Percentiles rank a stretch among this genome's conserved stretches.
Evolutionary conservation across 371 early-diverging fungal species (phyloP).

Genomic region (Smittium culicis): DNA sequence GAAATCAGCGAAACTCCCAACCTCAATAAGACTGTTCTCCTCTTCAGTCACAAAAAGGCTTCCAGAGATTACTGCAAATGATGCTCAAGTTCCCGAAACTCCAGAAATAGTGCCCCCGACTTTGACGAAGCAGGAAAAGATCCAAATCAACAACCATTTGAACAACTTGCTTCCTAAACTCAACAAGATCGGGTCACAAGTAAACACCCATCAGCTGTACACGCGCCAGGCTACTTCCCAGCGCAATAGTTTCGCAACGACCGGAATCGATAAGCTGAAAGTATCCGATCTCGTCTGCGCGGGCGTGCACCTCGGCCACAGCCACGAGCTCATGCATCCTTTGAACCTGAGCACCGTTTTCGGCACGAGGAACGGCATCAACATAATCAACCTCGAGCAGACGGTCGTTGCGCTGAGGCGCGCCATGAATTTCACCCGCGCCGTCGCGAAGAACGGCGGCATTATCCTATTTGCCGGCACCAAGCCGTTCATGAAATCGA

Average conservation of each 20-base stretch:
- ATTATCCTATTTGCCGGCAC: slow-evolving; percentile 83
- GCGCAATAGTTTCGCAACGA: background rate
- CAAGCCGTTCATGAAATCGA: slow-evolving; percentile 42
- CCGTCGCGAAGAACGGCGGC: slow-evolving; percentile 66
- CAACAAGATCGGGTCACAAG: background rate
- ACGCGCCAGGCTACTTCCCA: background rate
- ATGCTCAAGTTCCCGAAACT: background rate
- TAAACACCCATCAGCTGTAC: background rate
- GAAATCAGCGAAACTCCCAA: background rate
- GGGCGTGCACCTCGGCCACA: slow-evolving; percentile 84
- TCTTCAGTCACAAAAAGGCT: background rate
- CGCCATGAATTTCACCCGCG: slow-evolving; percentile 57
- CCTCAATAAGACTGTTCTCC: background rate
- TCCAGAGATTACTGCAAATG: background rate
- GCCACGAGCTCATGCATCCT: slow-evolving; percentile 61
- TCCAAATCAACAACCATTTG: background rate
- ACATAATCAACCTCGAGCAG: slow-evolving; percentile 88
- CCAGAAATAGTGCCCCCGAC: background rate
- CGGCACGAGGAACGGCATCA: slow-evolving; percentile 80
- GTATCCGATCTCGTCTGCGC: slow-evolving; percentile 66
- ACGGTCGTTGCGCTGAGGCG: slow-evolving; percentile 77
- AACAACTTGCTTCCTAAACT: background rate
- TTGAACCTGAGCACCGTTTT: slow-evolving; percentile 73
- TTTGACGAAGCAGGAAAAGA: background rate
- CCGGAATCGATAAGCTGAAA: slow-evolving; percentile 27